Base-by-base conservation (phyloP, 2,329 filamentous ascomycete species). In the Purpureocillium takamizusanense region DNA sequence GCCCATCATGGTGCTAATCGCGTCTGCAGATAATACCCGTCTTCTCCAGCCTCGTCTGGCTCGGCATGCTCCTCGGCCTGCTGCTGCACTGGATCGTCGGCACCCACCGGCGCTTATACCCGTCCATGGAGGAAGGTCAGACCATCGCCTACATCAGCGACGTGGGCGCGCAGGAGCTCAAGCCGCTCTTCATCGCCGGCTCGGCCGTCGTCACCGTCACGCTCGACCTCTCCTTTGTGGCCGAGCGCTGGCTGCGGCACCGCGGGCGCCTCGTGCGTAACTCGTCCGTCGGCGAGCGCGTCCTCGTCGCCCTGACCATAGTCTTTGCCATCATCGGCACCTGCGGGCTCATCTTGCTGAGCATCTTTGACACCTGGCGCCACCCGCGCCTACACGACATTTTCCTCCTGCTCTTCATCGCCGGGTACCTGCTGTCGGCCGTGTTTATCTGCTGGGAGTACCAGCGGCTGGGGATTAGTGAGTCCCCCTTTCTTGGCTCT, bases 401-500 rank as follows among this genome's bases (percentile, higher is more conserved):
- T 2, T 94, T 94, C 62, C 65, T 98, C 28, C 62, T 76, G 1
- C 61, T 95, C 37, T 98, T 98, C 60, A 86, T 95, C 56, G 78
- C 61, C 12, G 92, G 87, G 27, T 97, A 94, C 59, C 67, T 95
- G 38, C 56, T 95, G 39, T 86, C 81, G 4, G 89, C 90, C 40
- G 73, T 95, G 49, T 90, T 89, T 61, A 83, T 90, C 47, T 95
- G 89, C 67, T 80, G 78, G 66, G 88, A 95, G 59, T 95, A 94
- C 59, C 83, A 92, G 53, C 80, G 86, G 3, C 72, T 97, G 2
- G 87, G 88, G 18, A 78, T 83, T 38, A 81, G 75, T 76, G 60
- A 38, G 72, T 65, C 27, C 13, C 33, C 35, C n/a, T n/a, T 25
- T 25, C 21, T 25, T 10, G 6, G 21, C 6, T 25, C 21, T 10